Percentiles rank a stretch among this genome's conserved stretches.
phyloP scores from a whole-genome alignment of 2,329 filamentous ascomycete genomes.

The Verticillium dahliae region DNA sequence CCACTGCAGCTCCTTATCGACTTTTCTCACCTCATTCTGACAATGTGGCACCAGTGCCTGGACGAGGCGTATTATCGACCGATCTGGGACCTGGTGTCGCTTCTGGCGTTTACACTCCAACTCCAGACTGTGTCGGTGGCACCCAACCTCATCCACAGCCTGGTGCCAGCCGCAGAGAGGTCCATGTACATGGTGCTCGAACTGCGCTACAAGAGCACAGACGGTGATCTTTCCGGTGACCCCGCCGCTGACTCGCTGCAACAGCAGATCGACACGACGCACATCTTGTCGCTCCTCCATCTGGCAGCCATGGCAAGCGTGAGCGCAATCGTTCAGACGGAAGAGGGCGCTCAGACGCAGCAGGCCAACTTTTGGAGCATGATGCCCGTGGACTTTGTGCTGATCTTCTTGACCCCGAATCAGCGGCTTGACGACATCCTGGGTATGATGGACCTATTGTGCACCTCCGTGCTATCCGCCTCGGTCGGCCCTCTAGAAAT shows the following conservation, averaged over 20 bases:
- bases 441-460: slow-evolving; percentile 58
- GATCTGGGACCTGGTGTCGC: slow-evolving; percentile 57
- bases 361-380: slow-evolving; percentile 57
- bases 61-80: slow-evolving; percentile 57
- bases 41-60: slow-evolving; percentile 62
- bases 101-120: slow-evolving; percentile 58
- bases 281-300: slow-evolving; percentile 61
- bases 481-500: slow-evolving; percentile 61
- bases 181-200: slow-evolving; percentile 56
- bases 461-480: slow-evolving; percentile 55
- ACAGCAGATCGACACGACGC: slow-evolving; percentile 54
- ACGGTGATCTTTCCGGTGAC: slow-evolving; percentile 37
- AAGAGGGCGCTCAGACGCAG: slow-evolving; percentile 20
- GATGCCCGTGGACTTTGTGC: slow-evolving; percentile 59
- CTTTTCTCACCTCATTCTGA: slow-evolving; percentile 57
- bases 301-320: slow-evolving; percentile 55
- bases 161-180: slow-evolving; percentile 49
- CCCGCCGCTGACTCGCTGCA: slow-evolving; percentile 22
- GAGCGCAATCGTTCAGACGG: slow-evolving; percentile 23
- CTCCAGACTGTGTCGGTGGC: slow-evolving; percentile 54
- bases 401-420: slow-evolving; percentile 61
- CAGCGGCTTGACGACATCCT: slow-evolving; percentile 59
- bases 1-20: slow-evolving; percentile 53
- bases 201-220: slow-evolving; percentile 42
- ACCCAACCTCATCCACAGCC: slow-evolving; percentile 49